These are phyloP conservation scores for Didymella lethalis DNA, from an alignment of 2,329 filamentous ascomycete genomes.

Conservation along the genomic window DNA sequence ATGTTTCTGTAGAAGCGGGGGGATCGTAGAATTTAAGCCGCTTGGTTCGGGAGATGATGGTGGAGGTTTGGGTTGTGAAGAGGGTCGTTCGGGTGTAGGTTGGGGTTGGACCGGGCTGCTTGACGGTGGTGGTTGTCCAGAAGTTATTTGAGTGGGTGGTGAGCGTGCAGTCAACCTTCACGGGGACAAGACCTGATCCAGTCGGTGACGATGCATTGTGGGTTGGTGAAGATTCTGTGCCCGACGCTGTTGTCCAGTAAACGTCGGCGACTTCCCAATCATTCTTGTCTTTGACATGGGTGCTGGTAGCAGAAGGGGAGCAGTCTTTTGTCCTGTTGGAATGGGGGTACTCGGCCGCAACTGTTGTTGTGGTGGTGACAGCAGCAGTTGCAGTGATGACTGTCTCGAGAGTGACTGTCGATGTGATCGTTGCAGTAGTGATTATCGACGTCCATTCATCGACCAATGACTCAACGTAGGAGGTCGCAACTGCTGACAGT, in stretches of 20 bases:
- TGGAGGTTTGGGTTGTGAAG: background rate
- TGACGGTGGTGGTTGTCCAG: background rate
- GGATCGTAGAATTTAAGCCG: background rate
- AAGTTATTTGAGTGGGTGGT: background rate
- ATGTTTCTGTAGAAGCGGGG: background rate
- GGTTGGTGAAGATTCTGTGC: background rate
- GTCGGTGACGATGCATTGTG: background rate
- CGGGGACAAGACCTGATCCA: background rate
- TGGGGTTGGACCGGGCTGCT: background rate
- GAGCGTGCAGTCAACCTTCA: conserved; percentile 1
- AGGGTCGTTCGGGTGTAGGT: background rate
- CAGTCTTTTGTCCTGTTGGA: background rate
- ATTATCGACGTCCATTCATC: background rate
- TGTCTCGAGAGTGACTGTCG: background rate
- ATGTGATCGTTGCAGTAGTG: background rate
- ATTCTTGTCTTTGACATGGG: background rate
- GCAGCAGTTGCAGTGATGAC: background rate
- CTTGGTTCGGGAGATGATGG: background rate
- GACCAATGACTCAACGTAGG: background rate
- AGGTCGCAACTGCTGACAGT: background rate
- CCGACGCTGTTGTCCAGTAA: background rate
- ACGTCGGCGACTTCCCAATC: background rate
- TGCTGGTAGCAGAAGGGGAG: background rate
- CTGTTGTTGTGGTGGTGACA: background rate
- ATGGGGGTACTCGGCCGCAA: background rate